Percentiles rank a stretch among this genome's conserved stretches.
phyloP scores from a whole-genome alignment of 129 eudicot species.

The Glebionis coronaria region DNA sequence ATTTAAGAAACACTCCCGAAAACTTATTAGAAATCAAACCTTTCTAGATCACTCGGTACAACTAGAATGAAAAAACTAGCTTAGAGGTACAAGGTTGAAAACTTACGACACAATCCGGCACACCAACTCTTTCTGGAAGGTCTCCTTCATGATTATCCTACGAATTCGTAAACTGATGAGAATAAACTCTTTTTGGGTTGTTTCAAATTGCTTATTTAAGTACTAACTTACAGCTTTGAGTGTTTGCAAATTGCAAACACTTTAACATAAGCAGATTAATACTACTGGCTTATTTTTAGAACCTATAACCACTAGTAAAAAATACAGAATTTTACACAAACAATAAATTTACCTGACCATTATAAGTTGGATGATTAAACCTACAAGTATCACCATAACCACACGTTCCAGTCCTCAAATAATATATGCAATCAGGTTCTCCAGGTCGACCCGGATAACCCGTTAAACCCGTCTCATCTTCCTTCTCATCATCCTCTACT shows the following conservation, averaged over 20 bases:
- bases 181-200: no score
- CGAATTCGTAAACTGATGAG: background rate
- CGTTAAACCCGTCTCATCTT: slow-evolving; percentile 25
- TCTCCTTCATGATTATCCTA: slow-evolving; percentile 39
- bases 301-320: no score
- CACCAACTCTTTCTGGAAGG: slow-evolving; percentile 72
- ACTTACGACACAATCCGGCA: slow-evolving; percentile 80
- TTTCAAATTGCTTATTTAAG: no score
- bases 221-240: no score
- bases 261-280: no score
- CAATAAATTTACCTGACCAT: slow-evolving; percentile 36
- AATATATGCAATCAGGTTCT: slow-evolving; percentile 75
- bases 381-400: slow-evolving; percentile 72
- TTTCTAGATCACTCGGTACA: no score
- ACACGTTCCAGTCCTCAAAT: slow-evolving; percentile 64
- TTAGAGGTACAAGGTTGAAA: background rate
- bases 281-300: no score
- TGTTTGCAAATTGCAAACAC: no score
- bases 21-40: background rate
- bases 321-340: no score
- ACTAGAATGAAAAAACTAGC: background rate
- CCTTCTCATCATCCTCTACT: slow-evolving; percentile 33
- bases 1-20: background rate
- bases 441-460: slow-evolving; percentile 76
- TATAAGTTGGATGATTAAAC: slow-evolving; percentile 67